Conservation (phyloP, 192 early-diverging fungal genomes). For the Backusella tarrabulga region DNA sequence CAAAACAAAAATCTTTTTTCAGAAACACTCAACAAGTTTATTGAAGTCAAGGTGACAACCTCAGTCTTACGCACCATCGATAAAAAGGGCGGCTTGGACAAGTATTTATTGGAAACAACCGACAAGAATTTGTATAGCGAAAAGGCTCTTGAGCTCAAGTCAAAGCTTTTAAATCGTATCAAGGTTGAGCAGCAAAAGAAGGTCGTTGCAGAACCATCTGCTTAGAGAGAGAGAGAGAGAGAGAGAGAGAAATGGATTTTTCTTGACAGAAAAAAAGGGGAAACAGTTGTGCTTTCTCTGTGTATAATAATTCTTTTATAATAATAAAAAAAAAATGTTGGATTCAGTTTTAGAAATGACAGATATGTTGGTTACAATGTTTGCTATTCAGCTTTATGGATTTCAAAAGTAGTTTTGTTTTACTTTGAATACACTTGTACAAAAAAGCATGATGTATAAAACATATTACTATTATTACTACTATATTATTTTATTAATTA, state of each 20-base stretch:
- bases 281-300: background rate
- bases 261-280: background rate
- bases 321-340: no score
- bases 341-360: no score
- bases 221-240: background rate
- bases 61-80: conserved; percentile 74
- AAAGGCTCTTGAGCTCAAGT: conserved; percentile 57
- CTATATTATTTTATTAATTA: conserved; percentile 17
- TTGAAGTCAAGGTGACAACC: conserved; percentile 64
- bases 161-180: conserved; percentile 13
- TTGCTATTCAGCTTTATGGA: background rate
- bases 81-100: conserved; percentile 81
- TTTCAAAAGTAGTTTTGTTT: background rate
- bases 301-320: background rate
- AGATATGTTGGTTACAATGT: no score
- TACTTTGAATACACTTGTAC: no score
- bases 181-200: background rate
- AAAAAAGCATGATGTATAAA: no score
- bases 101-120: conserved; percentile 66
- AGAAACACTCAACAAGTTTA: conserved; percentile 50
- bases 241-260: background rate
- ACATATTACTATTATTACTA: background rate
- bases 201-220: background rate
- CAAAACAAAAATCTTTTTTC: conserved; percentile 67
- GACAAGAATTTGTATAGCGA: conserved; percentile 63